Percentiles rank a stretch among this genome's conserved stretches.
Evolutionary conservation across 164 flowering plant genomes (phyloP).

Genomic region (Berberis thunbergii): DNA sequence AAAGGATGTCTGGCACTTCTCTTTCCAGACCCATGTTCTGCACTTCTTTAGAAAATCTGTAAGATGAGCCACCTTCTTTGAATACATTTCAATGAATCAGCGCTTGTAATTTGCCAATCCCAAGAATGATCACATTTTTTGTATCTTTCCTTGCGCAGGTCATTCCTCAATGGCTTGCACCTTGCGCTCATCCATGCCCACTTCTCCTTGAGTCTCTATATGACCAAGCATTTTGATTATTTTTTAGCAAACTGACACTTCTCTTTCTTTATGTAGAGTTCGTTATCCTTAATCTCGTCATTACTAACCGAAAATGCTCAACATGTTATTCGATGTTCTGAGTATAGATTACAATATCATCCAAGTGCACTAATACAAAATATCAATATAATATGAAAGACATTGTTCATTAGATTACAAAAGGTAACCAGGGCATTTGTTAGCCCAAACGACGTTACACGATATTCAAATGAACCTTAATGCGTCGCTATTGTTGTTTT

Average conservation of each 20-base stretch:
- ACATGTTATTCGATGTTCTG: background rate
- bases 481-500: background rate
- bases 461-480: background rate
- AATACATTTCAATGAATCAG: background rate
- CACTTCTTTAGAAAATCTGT: slow-evolving; percentile 3
- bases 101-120: background rate
- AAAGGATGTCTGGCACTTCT: background rate
- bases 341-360: slow-evolving; percentile 1
- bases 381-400: background rate
- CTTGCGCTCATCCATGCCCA: slow-evolving; percentile 3
- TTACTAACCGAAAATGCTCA: background rate
- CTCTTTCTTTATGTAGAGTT: slow-evolving; percentile 1
- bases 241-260: background rate
- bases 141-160: background rate
- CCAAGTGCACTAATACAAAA: slow-evolving; percentile 2
- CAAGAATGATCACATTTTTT: background rate
- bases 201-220: background rate
- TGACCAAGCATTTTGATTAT: slow-evolving; percentile 2
- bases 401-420: background rate
- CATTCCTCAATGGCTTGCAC: slow-evolving; percentile 3
- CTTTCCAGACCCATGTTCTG: background rate
- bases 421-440: background rate
- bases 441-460: background rate
- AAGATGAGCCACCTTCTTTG: background rate
- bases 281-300: background rate